Evolutionary conservation across 2,329 filamentous ascomycete genomes (phyloP), one percentile per base, ranked within the genome.

Genomic region (Kalaharituber pfeilii): DNA sequence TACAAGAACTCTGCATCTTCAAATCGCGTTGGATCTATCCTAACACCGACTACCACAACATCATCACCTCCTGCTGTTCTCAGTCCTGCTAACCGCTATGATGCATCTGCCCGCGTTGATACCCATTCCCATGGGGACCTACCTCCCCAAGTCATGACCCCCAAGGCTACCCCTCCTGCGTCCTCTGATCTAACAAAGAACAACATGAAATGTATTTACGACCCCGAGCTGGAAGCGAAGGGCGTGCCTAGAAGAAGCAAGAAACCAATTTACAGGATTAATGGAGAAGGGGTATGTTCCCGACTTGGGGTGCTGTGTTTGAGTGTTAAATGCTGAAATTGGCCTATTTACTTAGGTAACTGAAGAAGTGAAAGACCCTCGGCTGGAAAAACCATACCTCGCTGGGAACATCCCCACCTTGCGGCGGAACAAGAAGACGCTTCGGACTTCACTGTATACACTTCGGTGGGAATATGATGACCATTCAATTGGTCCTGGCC

Each of bases 401-500:
- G 75, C 72, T 57, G 18, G 18, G 3, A 47, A 15, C 24, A 22
- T 13, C 22, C n/a, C n/a, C 15, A 7, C 24, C 15, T 22, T 15
- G 5, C 33, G 20, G 70, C 71, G 82, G 63, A 84, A 81, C 61
- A 89, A 82, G 71, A 81, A 79, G 60, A 85, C 78, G 63, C 71
- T 81, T 65, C 82, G 77, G 65, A 78, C 76, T 62, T 77, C 82
- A 26, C 84, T 84, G 0, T 94, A 94, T 69, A 81, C 82, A 57
- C 71, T 94, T 51, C 84, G 80, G 66, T 82, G 84, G 22, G 95
- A 93, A 68, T 70, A 78, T 25, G 91, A 86, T 68, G 88, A 96
- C 63, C 86, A 86, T 3, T 94, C 89, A 1, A 79, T 93, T 62
- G 89, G 88, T 0, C 86, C 87, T 24, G 86, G 86, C 0, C 89